Conservation (phyloP, 2,329 filamentous ascomycete species). For the Sordariomycetes sp. region DNA sequence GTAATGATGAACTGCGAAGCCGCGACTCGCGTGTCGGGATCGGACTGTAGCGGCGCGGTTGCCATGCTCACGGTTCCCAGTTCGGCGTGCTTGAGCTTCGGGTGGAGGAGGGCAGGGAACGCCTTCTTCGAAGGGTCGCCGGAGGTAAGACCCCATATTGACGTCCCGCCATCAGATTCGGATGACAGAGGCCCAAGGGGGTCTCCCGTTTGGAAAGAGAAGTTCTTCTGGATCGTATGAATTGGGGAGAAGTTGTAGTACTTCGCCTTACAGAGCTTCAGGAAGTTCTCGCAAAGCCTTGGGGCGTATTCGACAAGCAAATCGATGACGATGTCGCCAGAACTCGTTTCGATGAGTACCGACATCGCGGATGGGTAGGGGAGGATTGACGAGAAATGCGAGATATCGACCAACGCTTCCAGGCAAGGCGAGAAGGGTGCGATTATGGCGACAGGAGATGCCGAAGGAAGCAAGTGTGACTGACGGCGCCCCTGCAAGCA, state of each 20-base stretch:
- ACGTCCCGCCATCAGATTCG: slow-evolving; percentile 84
- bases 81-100: slow-evolving; percentile 79
- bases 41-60: slow-evolving; percentile 64
- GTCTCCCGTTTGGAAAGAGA: slow-evolving; percentile 93
- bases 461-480: not conserved
- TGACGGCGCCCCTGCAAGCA: not conserved
- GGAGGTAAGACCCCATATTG: slow-evolving; percentile 79
- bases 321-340: slow-evolving; percentile 91
- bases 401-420: not conserved
- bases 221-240: slow-evolving; percentile 86
- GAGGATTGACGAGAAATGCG: not conserved
- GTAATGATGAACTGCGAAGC: slow-evolving; percentile 93
- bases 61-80: slow-evolving; percentile 96
- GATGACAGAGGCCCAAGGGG: slow-evolving; percentile 77
- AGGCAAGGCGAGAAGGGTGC: not conserved
- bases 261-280: slow-evolving; percentile 97
- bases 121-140: slow-evolving; percentile 57
- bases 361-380: slow-evolving; percentile 52
- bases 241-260: slow-evolving; percentile 98
- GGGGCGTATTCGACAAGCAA: slow-evolving; percentile 81
- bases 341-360: slow-evolving; percentile 84
- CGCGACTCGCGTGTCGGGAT: slow-evolving; percentile 73
- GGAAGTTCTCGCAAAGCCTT: slow-evolving; percentile 90
- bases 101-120: slow-evolving; percentile 75
- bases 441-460: not conserved